Evolutionary conservation across 805 yeast species (phyloP).

Genomic region (Metschnikowia noctiluminum): DNA sequence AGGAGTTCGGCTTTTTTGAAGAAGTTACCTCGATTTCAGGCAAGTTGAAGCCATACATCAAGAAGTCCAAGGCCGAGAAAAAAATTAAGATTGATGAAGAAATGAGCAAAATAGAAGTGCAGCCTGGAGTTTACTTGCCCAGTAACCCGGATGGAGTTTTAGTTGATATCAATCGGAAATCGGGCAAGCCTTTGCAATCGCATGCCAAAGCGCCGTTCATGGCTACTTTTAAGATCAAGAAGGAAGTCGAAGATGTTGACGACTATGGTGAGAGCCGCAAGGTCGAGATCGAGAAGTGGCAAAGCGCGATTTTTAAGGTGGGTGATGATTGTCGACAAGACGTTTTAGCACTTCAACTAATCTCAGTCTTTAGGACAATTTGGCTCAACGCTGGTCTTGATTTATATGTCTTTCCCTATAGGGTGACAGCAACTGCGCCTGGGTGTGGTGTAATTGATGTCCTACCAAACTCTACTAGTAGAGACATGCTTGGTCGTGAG

Average conservation of each 20-base stretch:
- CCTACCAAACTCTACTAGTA: slow-evolving; percentile 86
- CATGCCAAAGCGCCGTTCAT: slow-evolving; percentile 98
- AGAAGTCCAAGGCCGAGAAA: slow-evolving; percentile 93
- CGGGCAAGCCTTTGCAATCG: slow-evolving; percentile 93
- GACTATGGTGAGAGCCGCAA: slow-evolving; percentile 32
- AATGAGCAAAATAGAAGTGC: slow-evolving; percentile 72
- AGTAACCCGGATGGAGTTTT: slow-evolving; percentile 96
- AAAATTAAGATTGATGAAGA: slow-evolving; percentile 95
- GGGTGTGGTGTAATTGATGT: slow-evolving; percentile 99
- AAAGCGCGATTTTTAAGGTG: slow-evolving; percentile 95
- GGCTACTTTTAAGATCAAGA: slow-evolving; percentile 88
- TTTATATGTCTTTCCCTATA: slow-evolving; percentile 84
- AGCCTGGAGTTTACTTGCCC: slow-evolving; percentile 87
- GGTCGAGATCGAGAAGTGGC: slow-evolving; percentile 67
- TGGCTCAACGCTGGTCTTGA: slow-evolving; percentile 89
- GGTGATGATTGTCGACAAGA: slow-evolving; percentile 99
- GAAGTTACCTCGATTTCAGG: slow-evolving; percentile 95
- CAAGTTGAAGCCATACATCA: slow-evolving; percentile 89
- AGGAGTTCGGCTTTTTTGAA: slow-evolving; percentile 84
- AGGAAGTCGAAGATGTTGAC: slow-evolving; percentile 47
- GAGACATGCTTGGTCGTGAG: slow-evolving; percentile 98
- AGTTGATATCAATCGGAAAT: slow-evolving; percentile 82
- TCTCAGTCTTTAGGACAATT: slow-evolving; percentile 85
- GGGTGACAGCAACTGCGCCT: slow-evolving; percentile 98
- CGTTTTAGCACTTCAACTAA: slow-evolving; percentile 86